A percentile compares a stretch with the other conserved stretches of the same genome.
These are phyloP conservation scores for Neonectria magnoliae DNA, from an alignment of 2,329 filamentous ascomycete species.

Conservation along the genomic window DNA sequence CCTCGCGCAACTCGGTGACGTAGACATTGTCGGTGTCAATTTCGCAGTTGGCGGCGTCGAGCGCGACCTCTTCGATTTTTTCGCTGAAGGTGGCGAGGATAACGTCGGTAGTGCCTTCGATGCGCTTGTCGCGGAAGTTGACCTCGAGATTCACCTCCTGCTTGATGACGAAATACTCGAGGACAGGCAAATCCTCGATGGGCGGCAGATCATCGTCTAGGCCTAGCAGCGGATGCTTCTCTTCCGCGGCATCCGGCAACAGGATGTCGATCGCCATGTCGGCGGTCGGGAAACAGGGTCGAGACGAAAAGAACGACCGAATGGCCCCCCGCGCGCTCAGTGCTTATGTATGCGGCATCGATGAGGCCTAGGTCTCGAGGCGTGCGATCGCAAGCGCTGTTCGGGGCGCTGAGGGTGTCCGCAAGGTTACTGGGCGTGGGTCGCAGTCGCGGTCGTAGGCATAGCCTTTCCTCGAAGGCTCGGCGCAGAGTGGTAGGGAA, in stretches of 20 bases:
- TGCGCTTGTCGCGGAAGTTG: conserved; percentile 78
- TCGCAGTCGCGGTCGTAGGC: conserved; percentile 25
- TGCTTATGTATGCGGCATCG: conserved; percentile 37
- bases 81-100: conserved; percentile 74
- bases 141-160: conserved; percentile 92
- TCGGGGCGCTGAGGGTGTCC: conserved; percentile 8
- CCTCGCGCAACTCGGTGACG: conserved; percentile 55
- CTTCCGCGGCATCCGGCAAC: conserved; percentile 30
- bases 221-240: conserved; percentile 44
- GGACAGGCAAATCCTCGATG: conserved; percentile 49
- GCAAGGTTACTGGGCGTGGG: not conserved
- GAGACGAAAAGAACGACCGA: conserved; percentile 35
- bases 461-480: conserved; percentile 16
- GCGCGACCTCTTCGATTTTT: conserved; percentile 65
- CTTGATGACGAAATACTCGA: conserved; percentile 70
- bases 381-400: not conserved
- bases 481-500: conserved; percentile 18
- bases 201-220: conserved; percentile 47
- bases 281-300: conserved; percentile 32
- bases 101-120: conserved; percentile 85
- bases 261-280: conserved; percentile 32
- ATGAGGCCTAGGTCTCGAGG: conserved; percentile 17
- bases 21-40: conserved; percentile 65
- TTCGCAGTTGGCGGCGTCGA: conserved; percentile 71
- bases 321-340: conserved; percentile 39